phyloP scores from a whole-genome alignment of 768 basidiomycete genomes.

The Rhizopogon vinicolor region DNA sequence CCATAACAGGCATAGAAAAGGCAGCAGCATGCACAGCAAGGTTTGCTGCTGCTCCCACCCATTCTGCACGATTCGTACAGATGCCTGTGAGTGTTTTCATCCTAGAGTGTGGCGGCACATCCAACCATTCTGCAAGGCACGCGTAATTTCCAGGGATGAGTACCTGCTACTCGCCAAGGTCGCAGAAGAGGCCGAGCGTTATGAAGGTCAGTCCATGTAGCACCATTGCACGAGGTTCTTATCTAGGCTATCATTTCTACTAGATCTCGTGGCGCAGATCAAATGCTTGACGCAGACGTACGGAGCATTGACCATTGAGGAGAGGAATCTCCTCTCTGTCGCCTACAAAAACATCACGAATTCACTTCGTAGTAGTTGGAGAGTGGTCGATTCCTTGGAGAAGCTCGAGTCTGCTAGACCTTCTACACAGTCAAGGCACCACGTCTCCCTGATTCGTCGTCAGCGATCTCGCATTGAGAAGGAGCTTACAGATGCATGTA shows the following conservation, averaged over 20 bases:
- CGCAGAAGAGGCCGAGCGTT: slow-evolving; percentile 85
- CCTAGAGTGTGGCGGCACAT: not conserved
- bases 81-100: slow-evolving; percentile 23
- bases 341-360: slow-evolving; percentile 92
- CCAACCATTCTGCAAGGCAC: slow-evolving; percentile 19
- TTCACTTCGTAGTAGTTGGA: slow-evolving; percentile 79
- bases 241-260: slow-evolving; percentile 8
- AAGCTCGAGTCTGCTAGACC: slow-evolving; percentile 44
- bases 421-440: slow-evolving; percentile 27
- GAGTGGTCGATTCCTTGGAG: slow-evolving; percentile 72
- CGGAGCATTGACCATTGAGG: slow-evolving; percentile 73
- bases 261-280: slow-evolving; percentile 77
- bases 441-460: slow-evolving; percentile 62
- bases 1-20: slow-evolving; percentile 23
- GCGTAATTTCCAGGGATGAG: slow-evolving; percentile 33
- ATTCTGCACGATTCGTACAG: slow-evolving; percentile 2
- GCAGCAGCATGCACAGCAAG: slow-evolving; percentile 5
- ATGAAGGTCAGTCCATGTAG: slow-evolving; percentile 55
- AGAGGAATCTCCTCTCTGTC: slow-evolving; percentile 84
- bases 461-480: slow-evolving; percentile 74
- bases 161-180: slow-evolving; percentile 68
- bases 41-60: not conserved
- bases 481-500: slow-evolving; percentile 73
- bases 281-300: slow-evolving; percentile 67
- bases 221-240: not conserved